Conservation (phyloP, 164 flowering plant genomes). For the Saururus chinensis region DNA sequence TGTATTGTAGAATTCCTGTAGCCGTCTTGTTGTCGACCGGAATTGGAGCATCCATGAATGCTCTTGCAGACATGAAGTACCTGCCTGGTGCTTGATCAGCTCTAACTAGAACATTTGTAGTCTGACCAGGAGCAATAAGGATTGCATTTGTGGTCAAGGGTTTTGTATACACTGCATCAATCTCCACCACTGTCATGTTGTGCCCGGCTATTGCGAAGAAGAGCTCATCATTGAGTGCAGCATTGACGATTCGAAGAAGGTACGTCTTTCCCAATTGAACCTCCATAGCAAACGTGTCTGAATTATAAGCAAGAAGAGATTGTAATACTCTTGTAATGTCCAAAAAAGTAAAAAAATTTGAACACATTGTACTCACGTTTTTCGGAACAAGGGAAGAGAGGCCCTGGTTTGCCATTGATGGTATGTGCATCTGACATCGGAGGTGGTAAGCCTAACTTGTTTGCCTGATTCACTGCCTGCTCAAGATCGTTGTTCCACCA, state of each 20-base stretch:
- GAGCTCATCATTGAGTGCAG: too few relatives aligned
- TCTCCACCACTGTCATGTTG: slow-evolving; percentile 43
- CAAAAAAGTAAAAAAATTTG: too few relatives aligned
- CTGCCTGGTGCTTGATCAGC: slow-evolving; percentile 26
- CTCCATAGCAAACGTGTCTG: slow-evolving; percentile 39
- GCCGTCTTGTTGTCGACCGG: slow-evolving; percentile 41
- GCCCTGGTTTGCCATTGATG: too few relatives aligned
- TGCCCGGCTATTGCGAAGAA: slow-evolving; percentile 26
- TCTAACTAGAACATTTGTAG: slow-evolving; percentile 34
- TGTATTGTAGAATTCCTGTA: slow-evolving; percentile 44
- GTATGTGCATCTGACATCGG: too few relatives aligned
- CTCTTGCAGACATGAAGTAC: slow-evolving; percentile 39
- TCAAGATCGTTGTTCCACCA: too few relatives aligned
- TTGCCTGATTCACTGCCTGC: too few relatives aligned
- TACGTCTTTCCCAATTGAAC: slow-evolving; percentile 39
- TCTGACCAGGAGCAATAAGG: slow-evolving; percentile 45
- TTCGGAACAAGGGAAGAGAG: too few relatives aligned
- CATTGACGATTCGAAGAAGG: slow-evolving; percentile 16
- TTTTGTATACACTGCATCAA: slow-evolving; percentile 43
- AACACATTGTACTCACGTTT: too few relatives aligned
- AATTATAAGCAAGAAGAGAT: background rate
- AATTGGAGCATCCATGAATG: slow-evolving; percentile 35
- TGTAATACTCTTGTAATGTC: too few relatives aligned
- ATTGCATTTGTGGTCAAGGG: slow-evolving; percentile 33
- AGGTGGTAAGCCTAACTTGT: too few relatives aligned